Conservation (phyloP, 169 alveolate genomes). For the Fabrea salina region DNA sequence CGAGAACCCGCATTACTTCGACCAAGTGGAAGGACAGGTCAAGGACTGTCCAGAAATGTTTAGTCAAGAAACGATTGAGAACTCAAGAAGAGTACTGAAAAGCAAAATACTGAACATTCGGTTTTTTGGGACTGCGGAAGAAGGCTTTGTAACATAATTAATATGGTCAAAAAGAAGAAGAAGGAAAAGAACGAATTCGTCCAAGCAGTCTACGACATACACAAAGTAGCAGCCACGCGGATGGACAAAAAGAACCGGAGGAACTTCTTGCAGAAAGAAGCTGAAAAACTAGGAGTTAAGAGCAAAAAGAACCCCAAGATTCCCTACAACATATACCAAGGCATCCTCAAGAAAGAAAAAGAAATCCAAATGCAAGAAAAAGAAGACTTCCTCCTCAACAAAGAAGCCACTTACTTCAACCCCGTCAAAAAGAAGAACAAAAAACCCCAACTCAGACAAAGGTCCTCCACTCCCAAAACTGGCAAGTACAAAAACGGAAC, state of each 20-base stretch:
- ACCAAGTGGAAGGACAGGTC: too few relatives aligned
- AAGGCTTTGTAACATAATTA: too few relatives aligned
- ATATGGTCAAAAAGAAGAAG: conserved; percentile 14
- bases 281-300: conserved; percentile 12
- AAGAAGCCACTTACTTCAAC: neutral
- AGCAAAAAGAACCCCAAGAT: conserved; percentile 11
- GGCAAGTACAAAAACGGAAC: conserved; percentile 19
- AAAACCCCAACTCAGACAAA: neutral
- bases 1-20: too few relatives aligned
- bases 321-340: conserved; percentile 23
- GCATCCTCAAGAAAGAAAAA: conserved; percentile 4
- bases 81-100: too few relatives aligned
- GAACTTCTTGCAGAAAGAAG: neutral
- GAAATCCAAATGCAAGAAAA: neutral
- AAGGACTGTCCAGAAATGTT: too few relatives aligned
- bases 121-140: too few relatives aligned
- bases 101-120: too few relatives aligned
- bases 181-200: conserved; percentile 20
- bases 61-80: too few relatives aligned
- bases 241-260: conserved; percentile 10
- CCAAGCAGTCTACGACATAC: conserved; percentile 10
- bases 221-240: neutral
- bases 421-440: neutral
- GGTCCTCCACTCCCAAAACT: neutral
- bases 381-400: conserved; percentile 1